These are phyloP conservation scores for Cryptomeria japonica DNA, from an alignment of 75 land plant species.

Conservation along the genomic window DNA sequence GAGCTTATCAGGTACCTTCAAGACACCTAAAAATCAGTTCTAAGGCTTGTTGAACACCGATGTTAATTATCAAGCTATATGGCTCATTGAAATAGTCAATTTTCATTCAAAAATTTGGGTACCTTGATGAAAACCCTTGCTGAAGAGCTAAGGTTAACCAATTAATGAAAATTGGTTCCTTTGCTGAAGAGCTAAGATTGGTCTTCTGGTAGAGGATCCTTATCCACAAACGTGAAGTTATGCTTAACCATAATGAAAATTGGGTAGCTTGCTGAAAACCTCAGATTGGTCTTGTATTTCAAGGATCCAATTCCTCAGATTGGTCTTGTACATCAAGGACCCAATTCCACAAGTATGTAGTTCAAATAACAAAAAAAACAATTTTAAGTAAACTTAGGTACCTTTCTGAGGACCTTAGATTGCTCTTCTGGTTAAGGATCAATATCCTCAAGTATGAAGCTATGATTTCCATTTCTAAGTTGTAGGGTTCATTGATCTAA, in stretches of 20 bases:
- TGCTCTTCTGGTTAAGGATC: not conserved
- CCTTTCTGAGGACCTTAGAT: not conserved
- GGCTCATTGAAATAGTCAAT: not conserved
- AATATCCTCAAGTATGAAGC: not conserved
- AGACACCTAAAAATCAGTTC: not conserved
- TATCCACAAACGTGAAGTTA: not conserved
- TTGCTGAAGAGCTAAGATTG: not conserved
- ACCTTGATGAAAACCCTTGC: not conserved
- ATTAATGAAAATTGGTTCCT: not conserved
- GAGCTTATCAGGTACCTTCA: conserved; percentile 83
- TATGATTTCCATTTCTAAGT: not conserved
- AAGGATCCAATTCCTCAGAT: too few relatives aligned
- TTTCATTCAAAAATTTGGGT: not conserved
- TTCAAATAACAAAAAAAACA: too few relatives aligned
- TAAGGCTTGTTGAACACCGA: not conserved
- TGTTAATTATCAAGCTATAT: not conserved
- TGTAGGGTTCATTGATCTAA: not conserved
- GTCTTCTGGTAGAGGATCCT: not conserved
- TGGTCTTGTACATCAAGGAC: not conserved
- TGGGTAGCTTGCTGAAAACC: not conserved
- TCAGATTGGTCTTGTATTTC: not conserved
- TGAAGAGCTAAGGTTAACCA: not conserved
- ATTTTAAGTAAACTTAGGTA: not conserved
- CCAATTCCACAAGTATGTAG: too few relatives aligned
- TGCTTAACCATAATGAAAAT: not conserved